Base-by-base conservation (phyloP, 2,329 filamentous ascomycete genomes). In the Penicillium sp. region DNA sequence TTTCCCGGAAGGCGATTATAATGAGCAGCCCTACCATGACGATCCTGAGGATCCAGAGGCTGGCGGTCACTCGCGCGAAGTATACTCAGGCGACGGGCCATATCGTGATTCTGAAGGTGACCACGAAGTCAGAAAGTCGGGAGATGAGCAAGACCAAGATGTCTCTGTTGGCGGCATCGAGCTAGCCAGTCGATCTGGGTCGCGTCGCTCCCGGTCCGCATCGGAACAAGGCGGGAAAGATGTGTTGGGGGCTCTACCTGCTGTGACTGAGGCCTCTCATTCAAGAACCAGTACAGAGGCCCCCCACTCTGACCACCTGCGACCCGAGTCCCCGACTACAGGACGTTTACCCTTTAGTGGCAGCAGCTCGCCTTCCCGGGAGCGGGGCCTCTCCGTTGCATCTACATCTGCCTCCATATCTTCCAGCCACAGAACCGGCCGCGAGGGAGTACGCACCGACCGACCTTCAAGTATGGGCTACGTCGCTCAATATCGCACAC, bases 11-110 rank as follows among this genome's bases (percentile, higher is more conserved):
- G 81, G 84, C 29, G 82, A 86, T 56, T 86, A 84, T 42, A 81
- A 88, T 56, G 89, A 90, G 51, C 89, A 90, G 51, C 84, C 86
- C 1, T 90, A 85, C 62, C 74, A 73, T n/a, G 83, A 85, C 60
- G 79, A 81, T 19, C 81, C 81, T 3, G 76, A 74, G n/a, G 63
- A 65, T 14, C 61, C 65, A 19, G 64, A 58, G 19, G 57, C 64
- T 16, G 58, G 63, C 10, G 54, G 57, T 21, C 64, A 70, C 54
- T 63, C 58, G 35, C 68, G 66, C n/a, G 62, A 68, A 42, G 57
- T 60, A 13, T 68, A 70, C n/a, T 61, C 67, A 24, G 56, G 59
- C 1, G 57, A 68, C 48, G 55, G 45, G 11, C 60, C 63, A 2
- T 72, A 73, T 45, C 56, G 59, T 31, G 71, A 72, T 49, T 66